Base-by-base conservation (phyloP, 371 early-diverging fungal genomes). In the Circinella umbellata region DNA sequence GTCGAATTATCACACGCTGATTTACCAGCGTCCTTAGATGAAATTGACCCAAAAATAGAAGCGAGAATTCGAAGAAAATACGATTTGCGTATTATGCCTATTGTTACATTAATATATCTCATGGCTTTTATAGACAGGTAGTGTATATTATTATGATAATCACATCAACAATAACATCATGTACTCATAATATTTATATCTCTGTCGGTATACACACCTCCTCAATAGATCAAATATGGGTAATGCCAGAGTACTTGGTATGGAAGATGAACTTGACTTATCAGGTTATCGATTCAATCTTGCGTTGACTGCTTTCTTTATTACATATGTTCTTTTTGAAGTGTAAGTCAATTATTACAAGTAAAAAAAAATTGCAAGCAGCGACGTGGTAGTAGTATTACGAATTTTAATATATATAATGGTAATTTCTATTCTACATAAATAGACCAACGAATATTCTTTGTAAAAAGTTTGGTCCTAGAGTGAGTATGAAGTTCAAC, bases 191-290 rank as follows among this genome's bases (percentile, higher is more conserved):
- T 27, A 27, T 2, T 2, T 27, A 27, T 27, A 27, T 27, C 27
- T 27, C 27, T 27, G 2, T 27, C 27, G 27, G 27, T 27, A 27
- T 27, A 27, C 2, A 27, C 27, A 27, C 27, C 27, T 27, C 27
- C 27, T 27, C 2, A 27, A n/a, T 49, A 78, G 82, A 64, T 76
- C 79, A 11, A 83, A 80, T 63, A 83, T 83, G 55, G 81, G 80
- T 37, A 83, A 83, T 62, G 83, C 83, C 0, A 83, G 73, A 57
- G 67, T 80, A 0, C 78, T 72, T 38, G 80, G 81, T 34, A 54
- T 83, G 35, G 69, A 71, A 47, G 66, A 66, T 42, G 81, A 80
- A 34, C 63, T 83, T 47, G 39, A 67, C 3, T 61, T 83, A 73
- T 67, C 76, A 1, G 60, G 42, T 9, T 37, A 68, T 55, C 66